Percentiles rank a stretch among this genome's conserved stretches.
phyloP scores from a whole-genome alignment of 163 green algal genomes.

The Scenedesmus sp. region DNA sequence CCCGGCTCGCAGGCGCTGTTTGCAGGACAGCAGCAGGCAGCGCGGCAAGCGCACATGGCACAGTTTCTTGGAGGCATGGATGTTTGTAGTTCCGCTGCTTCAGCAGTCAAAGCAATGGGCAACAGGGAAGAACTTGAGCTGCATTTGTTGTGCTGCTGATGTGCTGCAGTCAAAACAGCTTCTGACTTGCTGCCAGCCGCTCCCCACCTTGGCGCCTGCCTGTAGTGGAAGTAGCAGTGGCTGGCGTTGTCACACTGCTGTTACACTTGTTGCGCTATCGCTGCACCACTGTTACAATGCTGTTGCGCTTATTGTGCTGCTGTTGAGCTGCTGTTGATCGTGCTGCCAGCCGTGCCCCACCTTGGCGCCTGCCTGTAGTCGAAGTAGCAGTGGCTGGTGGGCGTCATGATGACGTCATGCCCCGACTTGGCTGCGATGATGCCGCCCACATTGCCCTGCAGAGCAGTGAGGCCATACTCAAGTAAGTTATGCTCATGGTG shows the following conservation, averaged over 20 bases:
- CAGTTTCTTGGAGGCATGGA: no score
- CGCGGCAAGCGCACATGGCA: no score
- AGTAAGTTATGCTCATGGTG: neutral
- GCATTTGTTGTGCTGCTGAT: neutral
- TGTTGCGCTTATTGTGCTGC: no score
- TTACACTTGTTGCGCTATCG: no score
- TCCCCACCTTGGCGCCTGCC: slow-evolving; percentile 66
- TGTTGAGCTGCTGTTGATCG: neutral
- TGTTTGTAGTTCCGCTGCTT: no score
- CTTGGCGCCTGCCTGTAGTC: slow-evolving; percentile 79
- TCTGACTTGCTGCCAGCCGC: neutral
- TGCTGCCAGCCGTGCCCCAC: slow-evolving; percentile 27
- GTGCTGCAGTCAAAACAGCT: neutral
- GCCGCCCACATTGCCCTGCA: slow-evolving; percentile 70
- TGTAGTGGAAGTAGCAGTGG: slow-evolving; percentile 83
- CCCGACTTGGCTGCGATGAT: slow-evolving; percentile 69
- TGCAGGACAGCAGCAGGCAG: neutral
- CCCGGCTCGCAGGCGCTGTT: slow-evolving; percentile 66
- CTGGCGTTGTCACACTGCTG: slow-evolving; percentile 48
- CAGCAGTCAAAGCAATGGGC: neutral
- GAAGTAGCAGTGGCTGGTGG: slow-evolving; percentile 81
- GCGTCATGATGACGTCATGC: slow-evolving; percentile 80
- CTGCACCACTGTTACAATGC: no score
- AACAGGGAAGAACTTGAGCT: neutral
- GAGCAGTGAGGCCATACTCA: neutral